Evolutionary conservation across 768 basidiomycete genomes (phyloP), one percentile per base, ranked within the genome.

Genomic region (Erythrobasidium yunnanense): DNA sequence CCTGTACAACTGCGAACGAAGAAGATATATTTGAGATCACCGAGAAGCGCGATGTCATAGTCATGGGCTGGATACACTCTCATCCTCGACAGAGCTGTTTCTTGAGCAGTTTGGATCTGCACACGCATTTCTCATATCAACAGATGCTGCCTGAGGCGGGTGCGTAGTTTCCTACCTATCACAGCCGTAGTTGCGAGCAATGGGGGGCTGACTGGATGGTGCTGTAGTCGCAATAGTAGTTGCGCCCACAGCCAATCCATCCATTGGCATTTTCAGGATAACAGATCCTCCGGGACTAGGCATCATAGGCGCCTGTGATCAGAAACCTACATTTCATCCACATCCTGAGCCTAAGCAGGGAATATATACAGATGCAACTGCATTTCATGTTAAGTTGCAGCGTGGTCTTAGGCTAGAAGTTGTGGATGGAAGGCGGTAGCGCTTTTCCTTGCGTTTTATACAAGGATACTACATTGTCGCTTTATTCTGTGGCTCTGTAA

Each of bases 91-190:
- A 55, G 30, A 35, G 3, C 38, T 34, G 25, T 20, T 55, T 55
- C 20, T 4, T 55, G 8, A 55, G 54, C 30, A 55, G 54, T 22
- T 15, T 33, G 7, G 54, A 55, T 34, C 27, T 55, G 23, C 54
- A 55, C 35, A 55, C 54, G 8, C 54, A 55, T 33, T 27, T 55
- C 54, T 33, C 30, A 34, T 55, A 33, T 20, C 54, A 55, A 34
- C 25, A 55, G n/a, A 55, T 55, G 54, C 54, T 55, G 15, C 54
- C 54, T 23, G 54, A 55, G 38, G 54, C 27, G 15, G 38, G 54
- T 55, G 35, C n/a, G n/a, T n/a, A 55, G 27, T 55, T n/a, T 35
- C 25, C 5, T 30, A 33, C 27, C 11, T 11, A n/a, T 42, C 38
- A 42, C 38, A n/a, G n/a, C 11, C 38, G 38, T 42, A n/a, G 11